phyloP scores from a whole-genome alignment of 2,329 filamentous ascomycete species.

The Sporothrix schenckii region DNA sequence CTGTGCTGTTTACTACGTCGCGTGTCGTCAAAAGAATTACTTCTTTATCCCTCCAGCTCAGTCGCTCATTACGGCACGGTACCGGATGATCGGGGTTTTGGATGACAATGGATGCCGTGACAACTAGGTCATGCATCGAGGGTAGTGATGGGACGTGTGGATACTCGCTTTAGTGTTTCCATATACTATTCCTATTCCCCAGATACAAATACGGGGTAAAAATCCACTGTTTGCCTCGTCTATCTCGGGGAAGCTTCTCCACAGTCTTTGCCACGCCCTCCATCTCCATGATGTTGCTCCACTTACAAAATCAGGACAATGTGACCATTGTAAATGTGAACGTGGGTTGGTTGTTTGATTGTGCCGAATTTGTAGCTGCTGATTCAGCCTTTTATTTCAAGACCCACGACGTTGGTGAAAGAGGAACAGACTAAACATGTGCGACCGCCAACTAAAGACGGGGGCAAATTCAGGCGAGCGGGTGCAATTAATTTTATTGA shows the following conservation, averaged over 20 bases:
- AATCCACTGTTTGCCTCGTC: not conserved
- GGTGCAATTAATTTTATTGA: too few relatives aligned
- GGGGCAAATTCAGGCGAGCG: too few relatives aligned
- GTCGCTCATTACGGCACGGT: not conserved
- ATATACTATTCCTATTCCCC: not conserved
- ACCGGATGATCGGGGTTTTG: not conserved
- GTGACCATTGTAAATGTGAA: not conserved
- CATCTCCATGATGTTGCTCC: not conserved
- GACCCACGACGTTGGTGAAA: not conserved
- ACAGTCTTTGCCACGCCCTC: not conserved
- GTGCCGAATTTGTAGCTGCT: not conserved
- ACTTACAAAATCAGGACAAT: not conserved
- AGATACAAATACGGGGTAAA: not conserved
- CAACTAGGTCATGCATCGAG: not conserved
- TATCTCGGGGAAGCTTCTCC: constrained; percentile 9
- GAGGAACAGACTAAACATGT: not conserved
- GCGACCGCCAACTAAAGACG: too few relatives aligned
- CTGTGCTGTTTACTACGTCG: not conserved
- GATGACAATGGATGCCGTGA: not conserved
- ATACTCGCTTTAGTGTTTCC: constrained; percentile 5
- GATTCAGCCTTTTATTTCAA: not conserved
- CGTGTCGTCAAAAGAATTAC: not conserved
- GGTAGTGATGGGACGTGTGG: not conserved
- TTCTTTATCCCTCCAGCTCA: not conserved
- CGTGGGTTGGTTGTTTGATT: not conserved